Conservation (phyloP, 2,329 filamentous ascomycete genomes). For the Colletotrichum tamarilloi region DNA sequence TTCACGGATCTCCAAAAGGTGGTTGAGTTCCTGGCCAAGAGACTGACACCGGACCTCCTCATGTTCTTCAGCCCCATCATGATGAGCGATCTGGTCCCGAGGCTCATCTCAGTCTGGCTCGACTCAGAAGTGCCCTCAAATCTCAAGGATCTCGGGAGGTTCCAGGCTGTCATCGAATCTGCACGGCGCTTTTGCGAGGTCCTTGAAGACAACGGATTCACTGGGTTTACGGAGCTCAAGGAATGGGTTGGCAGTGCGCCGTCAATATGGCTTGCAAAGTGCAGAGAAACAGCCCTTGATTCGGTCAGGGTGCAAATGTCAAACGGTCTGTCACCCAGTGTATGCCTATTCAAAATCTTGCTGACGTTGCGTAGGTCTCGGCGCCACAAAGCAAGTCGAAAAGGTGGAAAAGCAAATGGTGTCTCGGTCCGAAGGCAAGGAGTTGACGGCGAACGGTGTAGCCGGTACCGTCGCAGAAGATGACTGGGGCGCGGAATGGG, state of each 20-base stretch:
- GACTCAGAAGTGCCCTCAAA: conserved; percentile 80
- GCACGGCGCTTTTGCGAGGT: conserved; percentile 72
- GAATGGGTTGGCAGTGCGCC: conserved; percentile 87
- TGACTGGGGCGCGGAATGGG: conserved; percentile 87
- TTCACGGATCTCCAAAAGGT: conserved; percentile 64
- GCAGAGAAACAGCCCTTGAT: conserved; percentile 83
- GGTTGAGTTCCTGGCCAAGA: conserved; percentile 62
- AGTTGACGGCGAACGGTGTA: conserved; percentile 67
- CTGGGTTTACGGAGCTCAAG: conserved; percentile 70
- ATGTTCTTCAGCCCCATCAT: conserved; percentile 74
- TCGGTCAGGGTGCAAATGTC: conserved; percentile 77
- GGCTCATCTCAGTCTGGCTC: conserved; percentile 80
- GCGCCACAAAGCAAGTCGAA: conserved; percentile 77
- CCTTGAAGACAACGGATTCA: conserved; percentile 73
- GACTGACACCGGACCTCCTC: conserved; percentile 65
- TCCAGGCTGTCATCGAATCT: conserved; percentile 76
- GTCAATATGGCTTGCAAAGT: conserved; percentile 85
- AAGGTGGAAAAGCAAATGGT: conserved; percentile 86
- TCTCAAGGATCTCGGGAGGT: conserved; percentile 75
- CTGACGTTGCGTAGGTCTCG: conserved; percentile 55
- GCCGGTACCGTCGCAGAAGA: conserved; percentile 55
- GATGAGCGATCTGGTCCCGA: conserved; percentile 74
- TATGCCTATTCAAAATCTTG: background rate
- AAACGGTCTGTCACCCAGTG: conserved; percentile 53
- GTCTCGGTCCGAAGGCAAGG: conserved; percentile 72